Evolutionary conservation across 768 basidiomycete species (phyloP), one percentile per base, ranked within the genome.

Genomic region (Mycena kentingensis): DNA sequence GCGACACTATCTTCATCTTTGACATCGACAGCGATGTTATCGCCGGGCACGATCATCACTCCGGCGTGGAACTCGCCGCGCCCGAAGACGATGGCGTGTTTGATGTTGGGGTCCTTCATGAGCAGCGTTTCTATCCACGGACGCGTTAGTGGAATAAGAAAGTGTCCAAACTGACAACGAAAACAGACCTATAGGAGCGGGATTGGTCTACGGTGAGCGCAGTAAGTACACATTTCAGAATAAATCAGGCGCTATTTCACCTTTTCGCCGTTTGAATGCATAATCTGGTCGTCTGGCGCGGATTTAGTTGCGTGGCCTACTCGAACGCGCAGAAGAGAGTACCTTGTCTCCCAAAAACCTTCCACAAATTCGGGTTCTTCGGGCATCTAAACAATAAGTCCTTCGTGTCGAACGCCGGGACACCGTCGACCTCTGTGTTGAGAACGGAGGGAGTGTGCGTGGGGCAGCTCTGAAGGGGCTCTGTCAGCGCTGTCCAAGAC

Each of bases 321-420:
- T 19, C 27, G 12, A 13, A 29, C 12, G 10, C n/a, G 12, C 19
- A 12, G 3, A 19, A n/a, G n/a, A 21, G 22, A 31, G 38, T 36
- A 49, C 52, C 52, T 19, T 27, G 38, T 2, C 79, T 66, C 2
- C 79, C 77, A 42, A 63, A 68, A 2, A 79, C 57, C 46, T 63
- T 71, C 65, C 68, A 77, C 25, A 69, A 55, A 2, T 62, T 60
- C 2, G 60, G 63, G 18, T 73, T 70, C 0, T 66, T 67, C 5
- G 77, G 76, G 57, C 80, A 77, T 6, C 60, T 69, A 21, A 68
- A 38, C 11, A 80, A 46, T 1, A 79, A 65, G 49, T 78, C 77
- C 28, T 63, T 69, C 0, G 74, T 76, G 18, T 71, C 67, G 51
- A 72, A 77, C 1, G 66, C 71, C 4, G 57, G 53, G 4, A 58